phyloP scores from a whole-genome alignment of 2,329 filamentous ascomycete genomes.

The Penicillium griseofulvum region DNA sequence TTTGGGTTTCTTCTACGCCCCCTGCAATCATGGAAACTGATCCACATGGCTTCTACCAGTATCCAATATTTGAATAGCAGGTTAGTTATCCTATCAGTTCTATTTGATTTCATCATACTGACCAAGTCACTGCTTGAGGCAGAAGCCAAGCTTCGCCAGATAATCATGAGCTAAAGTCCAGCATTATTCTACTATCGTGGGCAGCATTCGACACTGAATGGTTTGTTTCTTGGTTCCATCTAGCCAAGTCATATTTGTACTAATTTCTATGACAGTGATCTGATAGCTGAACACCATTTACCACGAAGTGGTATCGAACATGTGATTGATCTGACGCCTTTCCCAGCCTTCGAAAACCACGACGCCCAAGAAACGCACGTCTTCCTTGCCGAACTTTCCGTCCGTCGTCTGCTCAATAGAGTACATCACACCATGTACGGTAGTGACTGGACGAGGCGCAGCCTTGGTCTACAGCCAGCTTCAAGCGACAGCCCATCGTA shows the following conservation, averaged over 20 bases:
- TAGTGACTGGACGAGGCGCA: conserved; percentile 5
- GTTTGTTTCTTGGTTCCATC: neutral
- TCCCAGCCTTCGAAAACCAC: neutral
- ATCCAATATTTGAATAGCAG: conserved; percentile 10
- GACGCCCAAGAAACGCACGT: conserved; percentile 4
- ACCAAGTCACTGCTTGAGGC: neutral
- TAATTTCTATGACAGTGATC: neutral
- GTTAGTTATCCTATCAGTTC: neutral
- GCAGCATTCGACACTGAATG: conserved; percentile 6
- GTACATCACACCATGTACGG: conserved; percentile 7
- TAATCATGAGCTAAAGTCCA: conserved; percentile 2
- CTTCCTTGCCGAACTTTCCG: conserved; percentile 3
- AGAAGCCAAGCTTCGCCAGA: conserved; percentile 6
- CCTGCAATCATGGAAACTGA: conserved; percentile 6
- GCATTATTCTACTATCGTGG: conserved; percentile 3
- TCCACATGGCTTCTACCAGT: conserved; percentile 8
- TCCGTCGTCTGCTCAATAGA: conserved; percentile 3
- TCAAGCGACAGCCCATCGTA: conserved; percentile 6
- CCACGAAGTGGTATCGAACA: conserved; percentile 7
- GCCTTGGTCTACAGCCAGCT: conserved; percentile 4
- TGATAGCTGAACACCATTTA: conserved; percentile 6
- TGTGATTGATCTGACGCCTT: conserved; percentile 7
- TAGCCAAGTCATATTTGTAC: neutral
- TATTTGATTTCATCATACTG: neutral
- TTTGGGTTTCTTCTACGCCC: conserved; percentile 6